Evolutionary conservation across 2,329 filamentous ascomycete species (phyloP).

Genomic region (Fusarium nisikadoi): DNA sequence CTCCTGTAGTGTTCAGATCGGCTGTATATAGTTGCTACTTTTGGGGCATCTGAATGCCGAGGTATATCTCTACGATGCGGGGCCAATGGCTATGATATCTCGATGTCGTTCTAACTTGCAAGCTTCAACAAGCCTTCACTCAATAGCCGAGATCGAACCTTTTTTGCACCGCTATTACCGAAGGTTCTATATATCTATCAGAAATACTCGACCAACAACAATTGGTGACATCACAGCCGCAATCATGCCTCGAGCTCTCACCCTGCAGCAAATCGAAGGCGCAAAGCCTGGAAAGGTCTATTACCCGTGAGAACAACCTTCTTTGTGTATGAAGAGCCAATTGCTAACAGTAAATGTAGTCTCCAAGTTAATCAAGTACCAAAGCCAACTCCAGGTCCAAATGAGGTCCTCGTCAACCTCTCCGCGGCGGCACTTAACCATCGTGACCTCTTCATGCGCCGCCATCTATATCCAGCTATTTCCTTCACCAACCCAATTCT

Average conservation of each 20-base stretch:
- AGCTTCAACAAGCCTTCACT: neutral
- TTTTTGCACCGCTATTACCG: too few species aligned
- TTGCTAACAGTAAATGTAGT: conserved; percentile 48
- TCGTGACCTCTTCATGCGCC: conserved; percentile 92
- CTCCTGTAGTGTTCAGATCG: neutral
- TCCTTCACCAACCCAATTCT: conserved; percentile 83
- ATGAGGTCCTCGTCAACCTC: conserved; percentile 79
- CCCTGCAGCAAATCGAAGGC: conserved; percentile 74
- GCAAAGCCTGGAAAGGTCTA: conserved; percentile 89
- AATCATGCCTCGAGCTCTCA: conserved; percentile 66
- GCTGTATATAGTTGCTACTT: neutral
- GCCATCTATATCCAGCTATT: conserved; percentile 88
- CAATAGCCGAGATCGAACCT: neutral
- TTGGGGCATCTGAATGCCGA: conserved; percentile 8
- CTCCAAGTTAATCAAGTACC: conserved; percentile 70
- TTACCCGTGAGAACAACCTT: conserved; percentile 68
- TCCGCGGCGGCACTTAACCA: conserved; percentile 90
- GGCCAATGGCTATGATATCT: conserved; percentile 9
- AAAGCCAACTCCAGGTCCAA: conserved; percentile 69
- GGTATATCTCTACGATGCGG: conserved; percentile 12
- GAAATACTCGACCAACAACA: neutral
- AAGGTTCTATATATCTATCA: neutral
- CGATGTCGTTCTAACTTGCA: neutral
- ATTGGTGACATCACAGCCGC: neutral
- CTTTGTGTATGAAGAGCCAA: neutral